phyloP scores from a whole-genome alignment of 2,329 filamentous ascomycete species.

The Diaporthe destruens region DNA sequence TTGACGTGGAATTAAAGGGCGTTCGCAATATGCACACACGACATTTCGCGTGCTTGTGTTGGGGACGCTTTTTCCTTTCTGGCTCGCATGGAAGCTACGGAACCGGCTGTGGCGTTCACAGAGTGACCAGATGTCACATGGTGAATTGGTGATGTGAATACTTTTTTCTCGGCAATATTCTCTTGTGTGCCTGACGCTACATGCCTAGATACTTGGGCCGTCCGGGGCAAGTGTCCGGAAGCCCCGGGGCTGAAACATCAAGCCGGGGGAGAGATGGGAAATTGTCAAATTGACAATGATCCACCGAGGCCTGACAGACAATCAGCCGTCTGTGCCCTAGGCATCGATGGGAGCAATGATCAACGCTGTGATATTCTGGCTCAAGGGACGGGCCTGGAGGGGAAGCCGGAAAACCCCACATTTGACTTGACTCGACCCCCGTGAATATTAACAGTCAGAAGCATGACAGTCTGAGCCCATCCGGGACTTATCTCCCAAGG shows the following conservation, averaged over 20 bases:
- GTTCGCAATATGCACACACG: background rate
- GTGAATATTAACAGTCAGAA: conserved; percentile 22
- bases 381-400: conserved; percentile 12
- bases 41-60: background rate
- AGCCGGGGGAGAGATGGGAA: conserved; percentile 14
- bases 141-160: background rate
- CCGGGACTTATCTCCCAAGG: background rate
- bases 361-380: background rate
- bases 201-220: background rate
- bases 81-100: background rate
- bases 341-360: conserved; percentile 1
- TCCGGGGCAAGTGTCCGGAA: background rate
- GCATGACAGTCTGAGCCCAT: conserved; percentile 8
- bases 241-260: background rate
- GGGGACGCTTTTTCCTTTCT: too few relatives aligned
- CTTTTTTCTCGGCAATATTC: background rate
- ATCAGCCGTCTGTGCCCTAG: conserved; percentile 3
- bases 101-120: background rate
- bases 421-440: conserved; percentile 27
- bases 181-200: background rate
- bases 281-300: conserved; percentile 2
- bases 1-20: too few relatives aligned
- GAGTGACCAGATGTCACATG: too few relatives aligned
- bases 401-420: conserved; percentile 25
- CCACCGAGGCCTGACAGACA: conserved; percentile 16